phyloP scores from a whole-genome alignment of 164 flowering plant species.

The Pachysandra terminalis region DNA sequence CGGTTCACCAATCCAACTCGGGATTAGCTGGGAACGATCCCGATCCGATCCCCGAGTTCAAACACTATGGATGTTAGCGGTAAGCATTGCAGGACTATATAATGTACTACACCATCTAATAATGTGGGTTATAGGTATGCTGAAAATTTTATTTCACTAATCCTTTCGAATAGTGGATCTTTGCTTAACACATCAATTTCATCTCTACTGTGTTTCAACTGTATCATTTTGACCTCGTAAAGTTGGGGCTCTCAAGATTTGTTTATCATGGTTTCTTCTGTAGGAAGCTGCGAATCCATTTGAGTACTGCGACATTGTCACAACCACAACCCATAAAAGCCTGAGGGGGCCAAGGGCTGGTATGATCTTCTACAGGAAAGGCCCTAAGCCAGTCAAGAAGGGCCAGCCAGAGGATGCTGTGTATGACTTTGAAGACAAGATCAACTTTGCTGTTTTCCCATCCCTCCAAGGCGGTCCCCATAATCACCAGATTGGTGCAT shows the following conservation, averaged over 20 bases:
- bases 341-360: constrained; percentile 98
- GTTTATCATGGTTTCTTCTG: constrained; percentile 5
- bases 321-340: constrained; percentile 99
- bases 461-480: constrained; percentile 99
- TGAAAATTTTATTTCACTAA: background rate
- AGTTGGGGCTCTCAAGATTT: background rate
- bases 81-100: no score
- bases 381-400: constrained; percentile 97
- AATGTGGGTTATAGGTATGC: background rate
- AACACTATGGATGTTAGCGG: no score
- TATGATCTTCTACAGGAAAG: constrained; percentile 99
- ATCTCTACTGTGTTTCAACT: background rate
- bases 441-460: constrained; percentile 98
- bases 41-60: no score
- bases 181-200: background rate
- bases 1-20: no score
- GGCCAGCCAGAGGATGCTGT: constrained; percentile 96
- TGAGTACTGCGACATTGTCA: constrained; percentile 93
- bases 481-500: constrained; percentile 97
- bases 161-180: background rate
- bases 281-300: constrained; percentile 98
- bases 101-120: background rate
- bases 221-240: background rate
- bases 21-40: no score
- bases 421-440: constrained; percentile 91